These are phyloP conservation scores for Epichloe baconii DNA, from an alignment of 2,329 filamentous ascomycete species.

Conservation along the genomic window DNA sequence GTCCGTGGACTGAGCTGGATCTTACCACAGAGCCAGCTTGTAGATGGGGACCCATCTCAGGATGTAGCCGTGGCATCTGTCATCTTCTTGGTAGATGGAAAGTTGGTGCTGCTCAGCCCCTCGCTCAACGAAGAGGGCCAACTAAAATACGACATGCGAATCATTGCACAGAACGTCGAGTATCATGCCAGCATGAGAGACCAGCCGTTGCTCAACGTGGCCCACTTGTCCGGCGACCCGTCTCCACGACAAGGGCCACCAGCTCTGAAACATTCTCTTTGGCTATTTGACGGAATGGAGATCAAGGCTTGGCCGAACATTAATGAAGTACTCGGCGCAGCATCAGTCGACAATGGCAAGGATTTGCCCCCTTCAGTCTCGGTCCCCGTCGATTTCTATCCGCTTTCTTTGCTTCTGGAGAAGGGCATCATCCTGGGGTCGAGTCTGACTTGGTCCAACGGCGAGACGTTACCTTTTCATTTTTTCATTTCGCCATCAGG, in stretches of 20 bases:
- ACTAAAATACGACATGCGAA: conserved; percentile 95
- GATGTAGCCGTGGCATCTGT: conserved; percentile 91
- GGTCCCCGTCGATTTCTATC: conserved; percentile 88
- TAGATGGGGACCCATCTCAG: conserved; percentile 85
- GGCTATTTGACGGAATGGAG: conserved; percentile 83
- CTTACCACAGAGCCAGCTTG: conserved; percentile 75
- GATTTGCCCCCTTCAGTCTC: conserved; percentile 64
- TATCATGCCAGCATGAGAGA: conserved; percentile 91
- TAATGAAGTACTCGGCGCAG: conserved; percentile 65
- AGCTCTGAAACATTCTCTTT: conserved; percentile 72
- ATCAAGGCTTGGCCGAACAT: conserved; percentile 84
- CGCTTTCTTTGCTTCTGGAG: conserved; percentile 71
- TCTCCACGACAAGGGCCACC: conserved; percentile 16
- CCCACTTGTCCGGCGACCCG: conserved; percentile 13
- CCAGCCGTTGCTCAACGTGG: conserved; percentile 39
- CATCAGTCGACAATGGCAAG: conserved; percentile 48
- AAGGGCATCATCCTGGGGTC: conserved; percentile 81
- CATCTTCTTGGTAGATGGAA: conserved; percentile 92
- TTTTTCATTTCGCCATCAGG: conserved; percentile 75
- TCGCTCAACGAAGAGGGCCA: conserved; percentile 70
- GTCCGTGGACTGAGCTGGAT: conserved; percentile 95
- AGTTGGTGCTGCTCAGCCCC: conserved; percentile 82
- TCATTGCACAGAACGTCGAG: conserved; percentile 91
- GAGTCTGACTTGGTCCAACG: conserved; percentile 91
- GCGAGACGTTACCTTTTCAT: conserved; percentile 80